phyloP scores from a whole-genome alignment of 768 basidiomycete genomes.

The Rhizopogon vinicolor region DNA sequence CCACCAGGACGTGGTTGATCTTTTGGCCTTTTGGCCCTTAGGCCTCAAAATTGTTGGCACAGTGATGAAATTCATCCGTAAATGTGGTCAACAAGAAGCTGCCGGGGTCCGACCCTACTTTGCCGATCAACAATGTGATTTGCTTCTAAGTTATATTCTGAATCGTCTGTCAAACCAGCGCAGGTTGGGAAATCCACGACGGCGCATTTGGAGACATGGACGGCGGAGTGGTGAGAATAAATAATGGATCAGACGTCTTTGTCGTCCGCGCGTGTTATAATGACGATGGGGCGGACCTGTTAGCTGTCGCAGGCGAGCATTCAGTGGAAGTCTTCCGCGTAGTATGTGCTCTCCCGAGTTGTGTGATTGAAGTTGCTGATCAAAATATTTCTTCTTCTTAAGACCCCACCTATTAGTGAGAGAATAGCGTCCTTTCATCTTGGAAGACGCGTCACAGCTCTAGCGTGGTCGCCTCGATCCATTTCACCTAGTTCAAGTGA shows the following conservation, averaged over 20 bases:
- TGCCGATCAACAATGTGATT: no score
- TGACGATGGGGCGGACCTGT: slow-evolving; percentile 59
- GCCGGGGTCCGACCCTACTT: no score
- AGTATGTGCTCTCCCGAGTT: slow-evolving; percentile 34
- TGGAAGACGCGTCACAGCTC: slow-evolving; percentile 63
- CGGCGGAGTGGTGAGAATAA: slow-evolving; percentile 40
- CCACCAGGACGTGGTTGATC: no score
- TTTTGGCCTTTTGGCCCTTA: slow-evolving; percentile 34
- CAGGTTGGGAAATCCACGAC: no score
- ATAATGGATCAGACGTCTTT: slow-evolving; percentile 57
- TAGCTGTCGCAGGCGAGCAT: slow-evolving; percentile 72
- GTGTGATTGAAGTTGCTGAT: slow-evolving; percentile 3
- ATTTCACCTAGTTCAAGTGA: slow-evolving; percentile 62
- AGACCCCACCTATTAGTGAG: slow-evolving; percentile 41
- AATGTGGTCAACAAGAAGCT: no score
- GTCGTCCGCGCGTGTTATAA: slow-evolving; percentile 59
- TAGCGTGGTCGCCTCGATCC: slow-evolving; percentile 74
- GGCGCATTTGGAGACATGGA: slow-evolving; percentile 35
- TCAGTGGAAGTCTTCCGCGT: slow-evolving; percentile 66
- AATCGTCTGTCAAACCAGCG: no score
- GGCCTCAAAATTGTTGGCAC: background rate
- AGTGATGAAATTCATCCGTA: background rate
- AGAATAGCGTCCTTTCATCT: slow-evolving; percentile 70
- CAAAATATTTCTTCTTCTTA: slow-evolving; percentile 8
- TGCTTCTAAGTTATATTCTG: no score